These are phyloP conservation scores for Camelina laxa DNA, from an alignment of 345 rosid species.

Conservation along the genomic window DNA sequence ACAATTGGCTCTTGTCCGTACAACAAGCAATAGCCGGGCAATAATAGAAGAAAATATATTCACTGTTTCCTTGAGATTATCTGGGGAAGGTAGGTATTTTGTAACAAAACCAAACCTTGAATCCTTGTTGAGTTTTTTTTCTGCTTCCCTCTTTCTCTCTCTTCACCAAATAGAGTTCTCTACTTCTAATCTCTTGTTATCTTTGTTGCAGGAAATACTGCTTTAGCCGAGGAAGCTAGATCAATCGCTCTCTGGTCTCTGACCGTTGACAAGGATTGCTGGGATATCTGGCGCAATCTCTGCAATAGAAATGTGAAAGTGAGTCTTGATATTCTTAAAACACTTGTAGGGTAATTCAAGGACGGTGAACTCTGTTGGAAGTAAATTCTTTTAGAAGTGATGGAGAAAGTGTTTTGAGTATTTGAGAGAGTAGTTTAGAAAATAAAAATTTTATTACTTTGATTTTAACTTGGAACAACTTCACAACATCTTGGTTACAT, in stretches of 20 bases:
- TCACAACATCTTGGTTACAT: too few relatives aligned
- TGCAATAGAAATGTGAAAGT: too few relatives aligned
- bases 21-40: background rate
- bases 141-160: background rate
- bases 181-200: background rate
- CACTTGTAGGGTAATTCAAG: background rate
- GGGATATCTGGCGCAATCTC: background rate
- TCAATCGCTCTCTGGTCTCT: background rate
- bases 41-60: too few relatives aligned
- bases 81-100: background rate
- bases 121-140: too few relatives aligned
- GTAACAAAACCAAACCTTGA: background rate
- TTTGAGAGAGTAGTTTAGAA: too few relatives aligned
- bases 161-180: background rate
- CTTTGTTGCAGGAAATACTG: background rate
- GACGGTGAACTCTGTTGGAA: too few relatives aligned
- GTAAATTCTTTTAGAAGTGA: too few relatives aligned
- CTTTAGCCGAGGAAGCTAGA: background rate
- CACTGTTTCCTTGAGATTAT: background rate
- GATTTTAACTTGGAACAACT: too few relatives aligned
- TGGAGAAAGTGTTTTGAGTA: too few relatives aligned
- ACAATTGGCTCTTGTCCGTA: background rate
- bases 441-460: too few relatives aligned
- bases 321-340: too few relatives aligned
- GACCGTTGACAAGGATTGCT: background rate